A percentile compares a stretch with the other conserved stretches of the same genome.
phyloP scores from a whole-genome alignment of 177 flowering plant species.

The Vitis hybrid region DNA sequence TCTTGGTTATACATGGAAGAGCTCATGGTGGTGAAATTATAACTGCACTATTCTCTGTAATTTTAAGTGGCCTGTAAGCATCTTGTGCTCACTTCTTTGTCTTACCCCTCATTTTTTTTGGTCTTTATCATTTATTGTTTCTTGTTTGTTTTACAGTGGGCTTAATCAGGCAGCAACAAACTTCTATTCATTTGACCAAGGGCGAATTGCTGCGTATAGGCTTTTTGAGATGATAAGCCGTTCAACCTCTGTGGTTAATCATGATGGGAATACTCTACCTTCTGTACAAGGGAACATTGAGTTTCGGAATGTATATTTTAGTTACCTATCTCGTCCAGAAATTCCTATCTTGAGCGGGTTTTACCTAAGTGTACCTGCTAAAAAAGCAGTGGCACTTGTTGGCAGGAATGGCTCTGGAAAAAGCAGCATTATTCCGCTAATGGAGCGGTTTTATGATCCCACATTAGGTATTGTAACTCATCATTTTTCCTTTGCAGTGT shows the following conservation, averaged over 20 bases:
- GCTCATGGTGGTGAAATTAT: slow-evolving; percentile 90
- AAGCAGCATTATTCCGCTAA: slow-evolving; percentile 94
- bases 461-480: slow-evolving; percentile 65
- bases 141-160: slow-evolving; percentile 48
- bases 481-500: neutral
- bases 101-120: neutral
- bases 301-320: slow-evolving; percentile 92
- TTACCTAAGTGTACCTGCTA: slow-evolving; percentile 91
- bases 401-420: slow-evolving; percentile 99
- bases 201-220: slow-evolving; percentile 97
- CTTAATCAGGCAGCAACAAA: slow-evolving; percentile 98
- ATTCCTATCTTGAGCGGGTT: slow-evolving; percentile 97
- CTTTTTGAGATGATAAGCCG: slow-evolving; percentile 99
- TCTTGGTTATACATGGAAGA: slow-evolving; percentile 54
- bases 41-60: slow-evolving; percentile 77
- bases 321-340: slow-evolving; percentile 95
- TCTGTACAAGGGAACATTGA: slow-evolving; percentile 95
- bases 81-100: neutral
- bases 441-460: slow-evolving; percentile 99
- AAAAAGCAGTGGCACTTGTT: slow-evolving; percentile 95
- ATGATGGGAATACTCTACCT: slow-evolving; percentile 63
- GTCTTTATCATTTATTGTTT: neutral
- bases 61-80: slow-evolving; percentile 96
- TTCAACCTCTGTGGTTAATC: slow-evolving; percentile 73
- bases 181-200: slow-evolving; percentile 98